Percentiles rank a stretch among this genome's conserved stretches.
These are phyloP conservation scores for Dioscorea zingiberensis DNA, from an alignment of 106 monocot genomes.

Conservation along the genomic window DNA sequence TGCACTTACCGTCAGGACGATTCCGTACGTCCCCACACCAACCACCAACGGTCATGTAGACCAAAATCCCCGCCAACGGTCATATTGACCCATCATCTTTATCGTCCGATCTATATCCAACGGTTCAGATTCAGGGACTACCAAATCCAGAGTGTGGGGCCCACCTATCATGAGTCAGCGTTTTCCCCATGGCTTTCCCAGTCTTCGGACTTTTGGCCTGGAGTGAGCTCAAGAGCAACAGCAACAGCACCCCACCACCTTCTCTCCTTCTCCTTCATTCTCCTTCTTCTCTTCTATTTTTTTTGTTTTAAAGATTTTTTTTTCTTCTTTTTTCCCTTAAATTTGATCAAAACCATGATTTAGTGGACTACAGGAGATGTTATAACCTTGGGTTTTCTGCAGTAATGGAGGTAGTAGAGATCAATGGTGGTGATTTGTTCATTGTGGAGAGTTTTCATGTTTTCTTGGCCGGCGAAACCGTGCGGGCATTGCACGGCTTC, in stretches of 20 bases:
- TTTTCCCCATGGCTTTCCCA: not conserved
- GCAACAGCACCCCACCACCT: too few relatives aligned
- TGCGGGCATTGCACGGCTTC: slow-evolving; percentile 4
- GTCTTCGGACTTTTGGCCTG: not conserved
- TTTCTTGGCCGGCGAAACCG: not conserved
- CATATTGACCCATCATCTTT: slow-evolving; percentile 10
- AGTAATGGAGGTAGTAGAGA: slow-evolving; percentile 4
- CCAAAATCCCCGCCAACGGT: slow-evolving; percentile 29
- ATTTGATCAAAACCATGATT: not conserved
- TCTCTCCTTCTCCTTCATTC: too few relatives aligned
- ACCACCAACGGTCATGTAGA: slow-evolving; percentile 25
- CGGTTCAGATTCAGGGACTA: not conserved
- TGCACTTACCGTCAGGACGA: slow-evolving; percentile 2
- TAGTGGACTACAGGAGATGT: not conserved
- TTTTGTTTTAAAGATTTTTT: not conserved
- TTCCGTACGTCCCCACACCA: not conserved
- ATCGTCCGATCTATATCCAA: slow-evolving; percentile 35
- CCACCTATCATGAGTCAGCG: slow-evolving; percentile 2
- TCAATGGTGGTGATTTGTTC: not conserved
- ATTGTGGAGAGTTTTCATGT: not conserved
- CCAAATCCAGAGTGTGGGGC: not conserved
- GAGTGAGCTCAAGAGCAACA: slow-evolving; percentile 2
- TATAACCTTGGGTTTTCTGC: not conserved
- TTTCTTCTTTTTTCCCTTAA: not conserved
- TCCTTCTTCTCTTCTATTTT: not conserved